Evolutionary conservation across 202 grass and related monocot species (phyloP).

Genomic region (Saccharum hybrid): DNA sequence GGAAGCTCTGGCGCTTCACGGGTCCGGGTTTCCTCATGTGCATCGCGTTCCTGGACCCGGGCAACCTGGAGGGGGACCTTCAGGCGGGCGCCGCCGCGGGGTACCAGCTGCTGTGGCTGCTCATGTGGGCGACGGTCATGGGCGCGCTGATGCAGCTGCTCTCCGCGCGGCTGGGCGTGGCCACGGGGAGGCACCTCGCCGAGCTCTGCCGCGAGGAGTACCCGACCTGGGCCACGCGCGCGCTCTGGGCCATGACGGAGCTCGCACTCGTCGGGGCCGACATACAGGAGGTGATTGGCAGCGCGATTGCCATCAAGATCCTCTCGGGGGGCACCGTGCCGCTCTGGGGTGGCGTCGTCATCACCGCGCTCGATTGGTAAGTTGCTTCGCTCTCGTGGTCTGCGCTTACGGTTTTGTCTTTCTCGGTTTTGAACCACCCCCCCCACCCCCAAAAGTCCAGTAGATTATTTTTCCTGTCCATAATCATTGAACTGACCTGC

Average conservation of each 20-base stretch:
- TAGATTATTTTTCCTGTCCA: background rate
- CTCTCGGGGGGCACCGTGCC: conserved; percentile 75
- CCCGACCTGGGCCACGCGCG: conserved; percentile 69
- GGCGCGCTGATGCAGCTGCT: conserved; percentile 85
- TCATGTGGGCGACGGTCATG: conserved; percentile 87
- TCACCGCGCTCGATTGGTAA: conserved; percentile 91
- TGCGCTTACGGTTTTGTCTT: background rate
- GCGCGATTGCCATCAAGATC: conserved; percentile 98
- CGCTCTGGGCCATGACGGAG: conserved; percentile 93
- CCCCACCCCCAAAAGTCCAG: background rate
- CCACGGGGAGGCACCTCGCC: conserved; percentile 86
- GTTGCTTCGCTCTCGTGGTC: background rate
- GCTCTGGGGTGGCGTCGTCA: conserved; percentile 89
- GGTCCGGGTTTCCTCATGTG: conserved; percentile 94
- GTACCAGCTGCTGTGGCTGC: conserved; percentile 89
- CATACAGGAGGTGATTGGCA: conserved; percentile 98
- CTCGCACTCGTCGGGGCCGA: conserved; percentile 91
- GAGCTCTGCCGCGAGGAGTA: conserved; percentile 96
- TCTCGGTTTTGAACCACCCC: background rate
- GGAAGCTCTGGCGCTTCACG: conserved; percentile 95
- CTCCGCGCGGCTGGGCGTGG: conserved; percentile 80
- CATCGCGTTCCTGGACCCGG: conserved; percentile 95
- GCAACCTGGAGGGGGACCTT: conserved; percentile 93
- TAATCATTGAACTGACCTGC: background rate
- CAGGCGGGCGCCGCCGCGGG: conserved; percentile 89